Conservation (phyloP, 768 basidiomycete genomes). For the Macrolepiota dolichaula region DNA sequence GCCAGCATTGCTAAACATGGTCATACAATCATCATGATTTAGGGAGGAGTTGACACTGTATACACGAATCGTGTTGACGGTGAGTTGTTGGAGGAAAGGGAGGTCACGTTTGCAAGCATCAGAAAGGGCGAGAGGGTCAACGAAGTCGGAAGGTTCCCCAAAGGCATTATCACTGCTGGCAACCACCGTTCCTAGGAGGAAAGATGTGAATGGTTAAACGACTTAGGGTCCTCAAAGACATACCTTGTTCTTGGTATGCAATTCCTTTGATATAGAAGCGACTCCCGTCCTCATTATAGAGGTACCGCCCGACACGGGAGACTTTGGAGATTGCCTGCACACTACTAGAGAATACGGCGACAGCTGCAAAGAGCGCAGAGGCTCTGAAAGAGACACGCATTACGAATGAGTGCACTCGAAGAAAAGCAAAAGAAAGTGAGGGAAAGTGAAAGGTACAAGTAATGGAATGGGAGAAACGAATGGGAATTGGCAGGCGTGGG, state of each 20-base stretch:
- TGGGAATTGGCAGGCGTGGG: background rate
- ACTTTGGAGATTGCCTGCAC: slow-evolving; percentile 70
- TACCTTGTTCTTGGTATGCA: slow-evolving; percentile 83
- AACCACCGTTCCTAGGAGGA: slow-evolving; percentile 35
- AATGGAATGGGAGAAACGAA: slow-evolving; percentile 4
- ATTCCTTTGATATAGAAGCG: slow-evolving; percentile 89
- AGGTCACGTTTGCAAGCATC: slow-evolving; percentile 75
- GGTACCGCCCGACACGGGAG: slow-evolving; percentile 71
- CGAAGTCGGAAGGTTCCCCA: slow-evolving; percentile 68
- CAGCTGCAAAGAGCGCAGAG: slow-evolving; percentile 32
- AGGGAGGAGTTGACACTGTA: slow-evolving; percentile 83
- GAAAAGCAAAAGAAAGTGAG: slow-evolving; percentile 9
- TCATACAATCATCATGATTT: slow-evolving; percentile 90
- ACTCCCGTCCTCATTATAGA: slow-evolving; percentile 71
- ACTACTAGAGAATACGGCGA: slow-evolving; percentile 38
- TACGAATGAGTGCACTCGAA: slow-evolving; percentile 7
- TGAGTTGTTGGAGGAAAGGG: slow-evolving; percentile 70
- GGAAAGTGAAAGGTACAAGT: slow-evolving; percentile 1
- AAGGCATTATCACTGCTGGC: slow-evolving; percentile 56
- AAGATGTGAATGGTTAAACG: slow-evolving; percentile 3
- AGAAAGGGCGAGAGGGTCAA: slow-evolving; percentile 72
- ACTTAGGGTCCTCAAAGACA: slow-evolving; percentile 2
- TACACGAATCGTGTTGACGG: slow-evolving; percentile 78
- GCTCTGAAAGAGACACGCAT: slow-evolving; percentile 27
- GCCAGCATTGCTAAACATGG: slow-evolving; percentile 64